Conservation (phyloP, 768 basidiomycete genomes). For the Neoboletus magnificus region DNA sequence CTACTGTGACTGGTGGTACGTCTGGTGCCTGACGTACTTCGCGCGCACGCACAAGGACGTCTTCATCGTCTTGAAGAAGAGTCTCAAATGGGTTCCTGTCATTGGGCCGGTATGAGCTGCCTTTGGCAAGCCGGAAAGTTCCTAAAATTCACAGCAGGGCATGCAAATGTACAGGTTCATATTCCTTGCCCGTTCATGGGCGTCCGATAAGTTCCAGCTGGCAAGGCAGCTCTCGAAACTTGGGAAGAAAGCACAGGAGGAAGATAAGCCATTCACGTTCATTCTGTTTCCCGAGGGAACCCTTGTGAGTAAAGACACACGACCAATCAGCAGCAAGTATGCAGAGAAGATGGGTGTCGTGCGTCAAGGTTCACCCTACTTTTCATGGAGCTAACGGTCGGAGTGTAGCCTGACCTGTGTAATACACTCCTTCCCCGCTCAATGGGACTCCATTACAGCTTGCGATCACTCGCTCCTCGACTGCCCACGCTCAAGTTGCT, state of each 20-base stretch:
- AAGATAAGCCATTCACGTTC: conserved; percentile 72
- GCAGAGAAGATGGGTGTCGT: conserved; percentile 89
- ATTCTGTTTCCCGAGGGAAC: conserved; percentile 96
- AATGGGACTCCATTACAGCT: conserved; percentile 82
- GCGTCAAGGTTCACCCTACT: conserved; percentile 34
- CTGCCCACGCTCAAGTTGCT: conserved; percentile 75
- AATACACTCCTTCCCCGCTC: conserved; percentile 89
- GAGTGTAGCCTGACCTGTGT: conserved; percentile 64
- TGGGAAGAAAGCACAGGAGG: conserved; percentile 62
- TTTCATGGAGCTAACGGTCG: conserved; percentile 8
- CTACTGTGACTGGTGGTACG: conserved; percentile 85
- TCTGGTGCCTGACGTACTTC: conserved; percentile 80
- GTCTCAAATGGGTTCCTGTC: conserved; percentile 80
- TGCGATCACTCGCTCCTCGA: conserved; percentile 76
- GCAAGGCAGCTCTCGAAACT: conserved; percentile 63
- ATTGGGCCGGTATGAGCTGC: conserved; percentile 72
- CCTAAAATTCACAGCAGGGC: conserved; percentile 44
- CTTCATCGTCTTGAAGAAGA: conserved; percentile 90
- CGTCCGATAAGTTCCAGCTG: conserved; percentile 71
- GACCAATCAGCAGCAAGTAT: conserved; percentile 81
- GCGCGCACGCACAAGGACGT: conserved; percentile 66
- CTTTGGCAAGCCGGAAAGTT: neutral
- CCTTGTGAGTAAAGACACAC: conserved; percentile 81
- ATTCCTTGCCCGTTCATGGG: conserved; percentile 90
- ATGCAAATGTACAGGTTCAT: conserved; percentile 97